Base-by-base conservation (phyloP, 1,284 basidiomycete genomes). In the Cutaneotrichosporon cavernicola region DNA sequence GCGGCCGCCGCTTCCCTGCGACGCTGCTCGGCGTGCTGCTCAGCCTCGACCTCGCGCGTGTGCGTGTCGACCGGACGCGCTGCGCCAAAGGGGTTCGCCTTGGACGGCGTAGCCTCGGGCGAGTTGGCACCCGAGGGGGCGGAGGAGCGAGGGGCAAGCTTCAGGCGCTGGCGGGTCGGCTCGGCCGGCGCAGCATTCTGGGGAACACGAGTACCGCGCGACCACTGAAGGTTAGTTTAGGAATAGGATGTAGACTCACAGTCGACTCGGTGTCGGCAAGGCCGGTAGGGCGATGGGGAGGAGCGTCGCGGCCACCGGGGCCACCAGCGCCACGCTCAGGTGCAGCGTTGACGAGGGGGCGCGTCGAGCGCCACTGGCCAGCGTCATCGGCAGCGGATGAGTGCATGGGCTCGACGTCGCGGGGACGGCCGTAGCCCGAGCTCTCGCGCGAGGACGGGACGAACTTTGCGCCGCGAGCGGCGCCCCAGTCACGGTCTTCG, bases 51-150 rank as follows among this genome's bases (percentile, higher is more conserved):
- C 75, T 97, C 93, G 62, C 87, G 87, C 3, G 85, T 83, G 22
- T 88, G 83, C 9, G 90, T 88, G 78, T 97, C 92, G 38, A 97
- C 89, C 14, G 95, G 93, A 73, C 90, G 92, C 49, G 96, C 96
- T 59, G 86, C 84, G 63, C 96, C 96, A 76, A 98, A 98, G 2
- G 95, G 93, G 75, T 86, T 81, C 18, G 82, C 68, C 60, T 79
- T 91, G 58, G 78, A 69, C 11, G 74, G 60, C 34, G 75, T 40
- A 3, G 84, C 78, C 6, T 85, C 76, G 46, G 84, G 80, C 18
- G 78, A 74, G 5, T 82, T 82, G 70, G 89, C 85, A 89, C 90
- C 5, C 14, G 84, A 83, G 56, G 80, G 64, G 47, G 90, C 68
- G 26, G 63, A 64, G 9, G 76, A 72, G 59, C 91, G 88, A 43